A percentile compares a stretch with the other conserved stretches of the same genome.
phyloP scores from a whole-genome alignment of 345 rosid genomes.

The Garcia nutans region DNA sequence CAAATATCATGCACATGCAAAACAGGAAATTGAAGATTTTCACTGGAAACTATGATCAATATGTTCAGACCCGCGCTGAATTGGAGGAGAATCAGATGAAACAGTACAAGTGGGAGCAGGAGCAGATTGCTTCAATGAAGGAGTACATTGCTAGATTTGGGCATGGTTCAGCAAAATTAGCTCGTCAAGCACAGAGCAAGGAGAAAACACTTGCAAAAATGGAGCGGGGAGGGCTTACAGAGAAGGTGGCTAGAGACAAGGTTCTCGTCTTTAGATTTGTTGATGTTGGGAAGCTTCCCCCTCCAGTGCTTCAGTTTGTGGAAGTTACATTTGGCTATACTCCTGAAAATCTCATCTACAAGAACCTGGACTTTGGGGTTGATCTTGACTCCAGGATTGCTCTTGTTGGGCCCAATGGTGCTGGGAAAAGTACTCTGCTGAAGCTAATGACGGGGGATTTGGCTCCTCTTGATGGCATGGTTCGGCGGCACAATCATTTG shows the following conservation, averaged over 20 bases:
- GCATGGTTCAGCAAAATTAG: constrained; percentile 97
- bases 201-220: constrained; percentile 98
- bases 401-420: constrained; percentile 96
- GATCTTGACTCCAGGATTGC: constrained; percentile 96
- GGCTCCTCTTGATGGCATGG: constrained; percentile 91
- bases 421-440: constrained; percentile 95
- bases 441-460: constrained; percentile 97
- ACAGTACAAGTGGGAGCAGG: constrained; percentile 99
- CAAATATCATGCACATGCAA: constrained; percentile 98
- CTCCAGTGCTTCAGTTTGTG: constrained; percentile 96
- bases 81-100: constrained; percentile 99
- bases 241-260: constrained; percentile 70
- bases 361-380: constrained; percentile 86
- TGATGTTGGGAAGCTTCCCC: constrained; percentile 97
- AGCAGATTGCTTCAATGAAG: constrained; percentile 95
- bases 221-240: constrained; percentile 99
- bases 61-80: constrained; percentile 90
- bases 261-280: constrained; percentile 83
- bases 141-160: constrained; percentile 99
- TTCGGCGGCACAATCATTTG: constrained; percentile 90
- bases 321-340: constrained; percentile 93
- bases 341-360: constrained; percentile 77
- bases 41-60: constrained; percentile 93
- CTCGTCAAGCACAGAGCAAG: constrained; percentile 99
- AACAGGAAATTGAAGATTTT: constrained; percentile 72